These are phyloP conservation scores for Blastobotrys elegans DNA, from an alignment of 1,139 yeast species.

Conservation along the genomic window DNA sequence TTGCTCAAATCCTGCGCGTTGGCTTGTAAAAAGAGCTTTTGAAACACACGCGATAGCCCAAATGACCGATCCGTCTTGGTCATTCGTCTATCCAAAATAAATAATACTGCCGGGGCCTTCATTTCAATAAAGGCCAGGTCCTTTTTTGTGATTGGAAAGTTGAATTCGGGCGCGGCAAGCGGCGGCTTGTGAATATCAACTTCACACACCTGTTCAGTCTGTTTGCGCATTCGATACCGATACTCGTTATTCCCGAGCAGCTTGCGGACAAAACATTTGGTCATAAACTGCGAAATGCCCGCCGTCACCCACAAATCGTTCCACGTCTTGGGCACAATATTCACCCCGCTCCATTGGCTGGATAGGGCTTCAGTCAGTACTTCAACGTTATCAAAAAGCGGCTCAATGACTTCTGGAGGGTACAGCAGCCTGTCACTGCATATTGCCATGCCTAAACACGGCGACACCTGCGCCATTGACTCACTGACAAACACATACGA, in stretches of 20 bases:
- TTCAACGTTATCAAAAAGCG: conserved; percentile 68
- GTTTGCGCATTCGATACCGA: conserved; percentile 60
- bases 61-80: conserved; percentile 93
- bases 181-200: conserved; percentile 82
- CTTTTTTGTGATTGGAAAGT: conserved; percentile 62
- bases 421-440: conserved; percentile 64
- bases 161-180: conserved; percentile 58
- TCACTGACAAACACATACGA: conserved; percentile 72
- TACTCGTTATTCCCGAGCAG: conserved; percentile 84
- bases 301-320: conserved; percentile 90
- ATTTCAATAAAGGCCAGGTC: conserved; percentile 62
- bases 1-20: conserved; percentile 90
- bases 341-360: conserved; percentile 91
- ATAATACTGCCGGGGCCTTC: conserved; percentile 82
- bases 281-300: conserved; percentile 84
- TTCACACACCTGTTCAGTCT: conserved; percentile 61
- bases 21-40: conserved; percentile 86
- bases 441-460: conserved; percentile 73
- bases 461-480: conserved; percentile 44
- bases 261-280: conserved; percentile 59
- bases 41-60: conserved; percentile 86
- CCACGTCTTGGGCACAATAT: conserved; percentile 74
- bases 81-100: conserved; percentile 85
- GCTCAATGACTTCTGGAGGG: conserved; percentile 73
- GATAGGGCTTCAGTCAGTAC: conserved; percentile 66